These are phyloP conservation scores for Podaxis mareebaensis DNA, from an alignment of 768 basidiomycete species.

Conservation along the genomic window DNA sequence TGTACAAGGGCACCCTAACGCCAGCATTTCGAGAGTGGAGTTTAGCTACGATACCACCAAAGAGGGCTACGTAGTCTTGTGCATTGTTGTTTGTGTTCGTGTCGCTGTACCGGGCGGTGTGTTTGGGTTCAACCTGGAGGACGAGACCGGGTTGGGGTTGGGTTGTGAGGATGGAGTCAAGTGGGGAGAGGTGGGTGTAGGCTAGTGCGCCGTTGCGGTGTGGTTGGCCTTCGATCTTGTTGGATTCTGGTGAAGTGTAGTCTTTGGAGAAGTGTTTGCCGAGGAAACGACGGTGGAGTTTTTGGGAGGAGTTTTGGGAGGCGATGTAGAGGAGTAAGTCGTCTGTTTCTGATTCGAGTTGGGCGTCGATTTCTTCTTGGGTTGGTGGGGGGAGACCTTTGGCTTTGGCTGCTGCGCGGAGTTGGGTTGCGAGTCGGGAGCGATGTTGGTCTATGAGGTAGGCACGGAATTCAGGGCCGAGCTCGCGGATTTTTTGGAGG, in stretches of 20 bases:
- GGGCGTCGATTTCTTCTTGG: background rate
- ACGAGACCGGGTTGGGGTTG: slow-evolving; percentile 61
- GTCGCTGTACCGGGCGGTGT: background rate
- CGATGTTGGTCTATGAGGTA: slow-evolving; percentile 24
- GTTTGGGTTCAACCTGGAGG: slow-evolving; percentile 32
- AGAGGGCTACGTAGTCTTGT: slow-evolving; percentile 2
- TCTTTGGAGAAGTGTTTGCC: slow-evolving; percentile 26
- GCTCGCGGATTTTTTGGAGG: slow-evolving; percentile 54
- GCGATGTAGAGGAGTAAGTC: slow-evolving; percentile 23
- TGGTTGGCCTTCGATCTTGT: slow-evolving; percentile 59
- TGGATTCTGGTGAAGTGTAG: slow-evolving; percentile 14
- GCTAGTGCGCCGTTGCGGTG: slow-evolving; percentile 63
- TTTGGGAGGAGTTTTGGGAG: slow-evolving; percentile 22
- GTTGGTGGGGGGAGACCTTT: slow-evolving; percentile 1
- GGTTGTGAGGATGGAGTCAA: slow-evolving; percentile 56
- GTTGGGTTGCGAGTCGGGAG: slow-evolving; percentile 6
- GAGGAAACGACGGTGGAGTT: slow-evolving; percentile 42
- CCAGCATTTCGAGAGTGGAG: background rate
- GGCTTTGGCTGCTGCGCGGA: background rate
- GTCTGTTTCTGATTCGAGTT: slow-evolving; percentile 15
- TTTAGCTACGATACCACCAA: slow-evolving; percentile 13
- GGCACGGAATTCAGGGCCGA: slow-evolving; percentile 53
- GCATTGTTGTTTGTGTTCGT: background rate
- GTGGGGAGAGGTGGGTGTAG: slow-evolving; percentile 52
- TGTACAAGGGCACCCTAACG: background rate